A percentile compares a stretch with the other conserved stretches of the same genome.
These are phyloP conservation scores for Silybum marianum DNA, from an alignment of 129 eudicot genomes.

Conservation along the genomic window DNA sequence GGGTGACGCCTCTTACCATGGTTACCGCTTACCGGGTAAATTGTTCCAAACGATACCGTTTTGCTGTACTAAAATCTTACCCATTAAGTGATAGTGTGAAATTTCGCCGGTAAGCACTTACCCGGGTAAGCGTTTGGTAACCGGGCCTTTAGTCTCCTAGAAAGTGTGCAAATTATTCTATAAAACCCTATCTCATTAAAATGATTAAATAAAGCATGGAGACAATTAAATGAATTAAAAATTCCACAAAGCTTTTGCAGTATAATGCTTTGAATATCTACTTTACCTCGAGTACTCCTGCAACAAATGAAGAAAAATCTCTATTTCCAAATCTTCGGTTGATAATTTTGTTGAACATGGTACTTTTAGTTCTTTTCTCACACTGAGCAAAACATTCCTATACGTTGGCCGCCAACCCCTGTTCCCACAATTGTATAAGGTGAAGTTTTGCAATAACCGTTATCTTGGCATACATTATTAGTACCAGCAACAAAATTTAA, in stretches of 20 bases:
- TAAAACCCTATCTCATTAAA: background rate
- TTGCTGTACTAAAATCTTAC: too few relatives aligned
- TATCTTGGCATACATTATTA: background rate
- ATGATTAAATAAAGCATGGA: background rate
- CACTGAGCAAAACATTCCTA: slow-evolving; percentile 80
- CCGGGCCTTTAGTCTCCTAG: background rate
- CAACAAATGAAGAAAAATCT: slow-evolving; percentile 85
- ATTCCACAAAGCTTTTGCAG: background rate
- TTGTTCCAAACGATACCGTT: too few relatives aligned
- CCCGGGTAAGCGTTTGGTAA: too few relatives aligned
- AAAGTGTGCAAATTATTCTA: slow-evolving; percentile 15
- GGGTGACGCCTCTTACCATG: too few relatives aligned
- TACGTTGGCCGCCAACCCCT: slow-evolving; percentile 99
- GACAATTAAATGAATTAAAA: background rate
- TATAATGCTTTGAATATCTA: slow-evolving; percentile 2
- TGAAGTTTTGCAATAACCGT: background rate
- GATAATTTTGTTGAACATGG: slow-evolving; percentile 78
- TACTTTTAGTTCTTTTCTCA: slow-evolving; percentile 69
- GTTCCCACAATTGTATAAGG: slow-evolving; percentile 14
- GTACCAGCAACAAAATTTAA: background rate
- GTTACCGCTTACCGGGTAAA: too few relatives aligned
- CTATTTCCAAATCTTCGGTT: slow-evolving; percentile 89
- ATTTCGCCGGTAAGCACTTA: too few relatives aligned
- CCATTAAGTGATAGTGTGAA: too few relatives aligned
- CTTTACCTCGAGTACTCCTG: slow-evolving; percentile 80